Evolutionary conservation across 1,139 yeast species (phyloP).

Genomic region (Geotrichum candidum): DNA sequence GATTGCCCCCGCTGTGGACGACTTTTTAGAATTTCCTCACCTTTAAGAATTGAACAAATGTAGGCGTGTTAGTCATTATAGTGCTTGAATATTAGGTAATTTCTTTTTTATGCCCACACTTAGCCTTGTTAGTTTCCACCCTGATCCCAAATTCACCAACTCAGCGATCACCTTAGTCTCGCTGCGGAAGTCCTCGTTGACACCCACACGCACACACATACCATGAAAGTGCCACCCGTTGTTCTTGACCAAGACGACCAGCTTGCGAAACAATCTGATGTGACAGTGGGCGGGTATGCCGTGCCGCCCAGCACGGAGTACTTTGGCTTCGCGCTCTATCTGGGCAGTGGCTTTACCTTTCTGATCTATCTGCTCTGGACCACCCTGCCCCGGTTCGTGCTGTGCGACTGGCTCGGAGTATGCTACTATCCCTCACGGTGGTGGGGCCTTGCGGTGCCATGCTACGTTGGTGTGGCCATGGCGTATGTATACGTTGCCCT

Average conservation of each 20-base stretch:
- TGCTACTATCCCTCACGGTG: slow-evolving; percentile 78
- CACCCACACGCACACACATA: neutral
- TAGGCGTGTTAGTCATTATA: too few species aligned
- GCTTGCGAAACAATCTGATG: slow-evolving; percentile 65
- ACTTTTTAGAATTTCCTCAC: too few species aligned
- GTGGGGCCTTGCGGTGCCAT: slow-evolving; percentile 80
- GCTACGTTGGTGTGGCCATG: slow-evolving; percentile 63
- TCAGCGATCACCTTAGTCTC: neutral
- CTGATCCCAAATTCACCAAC: neutral
- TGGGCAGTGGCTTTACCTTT: slow-evolving; percentile 50
- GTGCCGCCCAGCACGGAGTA: slow-evolving; percentile 70
- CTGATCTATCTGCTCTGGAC: slow-evolving; percentile 64
- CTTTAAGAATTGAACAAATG: too few species aligned
- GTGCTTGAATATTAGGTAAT: too few species aligned
- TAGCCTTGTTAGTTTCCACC: too few species aligned
- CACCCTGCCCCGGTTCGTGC: slow-evolving; percentile 50
- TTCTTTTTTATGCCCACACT: too few species aligned
- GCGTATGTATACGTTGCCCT: slow-evolving; percentile 64
- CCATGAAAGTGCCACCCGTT: neutral
- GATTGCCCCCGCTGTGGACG: too few species aligned
- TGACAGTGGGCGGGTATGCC: slow-evolving; percentile 58
- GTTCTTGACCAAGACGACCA: slow-evolving; percentile 4
- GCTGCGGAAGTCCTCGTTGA: neutral
- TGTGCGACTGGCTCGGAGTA: slow-evolving; percentile 47
- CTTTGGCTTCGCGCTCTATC: slow-evolving; percentile 73